phyloP scores from a whole-genome alignment of 176 grass and related monocot genomes.

The Bonia amplexicaulis region DNA sequence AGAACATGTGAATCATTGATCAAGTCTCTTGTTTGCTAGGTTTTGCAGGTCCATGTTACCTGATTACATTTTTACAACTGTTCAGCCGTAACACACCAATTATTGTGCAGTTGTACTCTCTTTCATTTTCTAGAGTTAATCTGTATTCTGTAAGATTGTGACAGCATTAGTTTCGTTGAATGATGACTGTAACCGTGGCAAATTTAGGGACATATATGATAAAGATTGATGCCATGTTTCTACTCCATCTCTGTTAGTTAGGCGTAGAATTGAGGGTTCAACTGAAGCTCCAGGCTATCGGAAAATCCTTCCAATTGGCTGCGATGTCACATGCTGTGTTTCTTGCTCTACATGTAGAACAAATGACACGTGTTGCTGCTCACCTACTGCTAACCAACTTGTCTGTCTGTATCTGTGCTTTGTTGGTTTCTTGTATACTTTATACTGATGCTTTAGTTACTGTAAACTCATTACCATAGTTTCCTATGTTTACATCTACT shows the following conservation, averaged over 20 bases:
- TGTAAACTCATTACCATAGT: not conserved
- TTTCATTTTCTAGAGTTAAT: not conserved
- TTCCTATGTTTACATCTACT: not conserved
- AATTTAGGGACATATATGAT: not conserved
- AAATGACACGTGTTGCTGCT: slow-evolving; percentile 28
- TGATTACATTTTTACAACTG: not conserved
- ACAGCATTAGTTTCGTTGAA: not conserved
- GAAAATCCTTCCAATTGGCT: slow-evolving; percentile 17
- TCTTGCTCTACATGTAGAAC: slow-evolving; percentile 11
- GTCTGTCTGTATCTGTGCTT: slow-evolving; percentile 24
- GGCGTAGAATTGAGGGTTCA: not conserved
- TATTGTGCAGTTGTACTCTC: not conserved
- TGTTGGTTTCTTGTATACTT: not conserved
- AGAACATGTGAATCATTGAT: not conserved
- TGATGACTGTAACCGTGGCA: not conserved
- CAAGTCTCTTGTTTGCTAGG: not conserved
- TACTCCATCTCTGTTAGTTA: not conserved
- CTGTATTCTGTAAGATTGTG: not conserved
- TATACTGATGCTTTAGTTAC: not conserved
- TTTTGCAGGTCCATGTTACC: not conserved
- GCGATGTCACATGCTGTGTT: slow-evolving; percentile 14
- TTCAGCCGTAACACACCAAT: not conserved
- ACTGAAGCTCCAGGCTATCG: not conserved
- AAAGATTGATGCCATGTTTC: not conserved
- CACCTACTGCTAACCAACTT: slow-evolving; percentile 47